Evolutionary conservation across 2,329 filamentous ascomycete species (phyloP).

Genomic region (Eurotiales sp.): DNA sequence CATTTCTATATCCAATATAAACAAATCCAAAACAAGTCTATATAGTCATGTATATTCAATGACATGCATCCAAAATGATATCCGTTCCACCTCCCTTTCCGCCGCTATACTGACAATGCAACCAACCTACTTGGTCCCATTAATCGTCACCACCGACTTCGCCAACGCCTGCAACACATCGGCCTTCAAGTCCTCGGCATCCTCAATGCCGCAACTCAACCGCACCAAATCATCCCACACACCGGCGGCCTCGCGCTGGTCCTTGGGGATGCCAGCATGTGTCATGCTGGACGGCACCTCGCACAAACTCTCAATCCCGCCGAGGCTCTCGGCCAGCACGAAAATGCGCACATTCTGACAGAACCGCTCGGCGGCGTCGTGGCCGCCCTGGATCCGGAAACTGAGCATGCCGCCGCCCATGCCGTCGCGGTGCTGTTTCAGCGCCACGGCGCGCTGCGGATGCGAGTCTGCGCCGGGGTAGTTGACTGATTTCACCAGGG

Average conservation of each 20-base stretch:
- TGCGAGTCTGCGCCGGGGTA: slow-evolving; percentile 90
- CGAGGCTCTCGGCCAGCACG: slow-evolving; percentile 86
- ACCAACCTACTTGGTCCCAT: slow-evolving; percentile 35
- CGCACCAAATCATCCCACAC: slow-evolving; percentile 93
- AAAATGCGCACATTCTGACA: slow-evolving; percentile 87
- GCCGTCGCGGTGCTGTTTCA: slow-evolving; percentile 87
- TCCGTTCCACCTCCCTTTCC: too few relatives aligned
- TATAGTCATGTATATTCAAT: too few relatives aligned
- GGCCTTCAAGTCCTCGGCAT: slow-evolving; percentile 73
- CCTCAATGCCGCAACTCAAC: slow-evolving; percentile 91
- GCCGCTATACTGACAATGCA: too few relatives aligned
- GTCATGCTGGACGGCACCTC: slow-evolving; percentile 97
- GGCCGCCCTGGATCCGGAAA: slow-evolving; percentile 87
- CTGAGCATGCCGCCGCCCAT: slow-evolving; percentile 97
- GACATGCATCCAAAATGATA: too few relatives aligned
- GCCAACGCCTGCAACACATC: slow-evolving; percentile 83
- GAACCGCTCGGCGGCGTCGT: slow-evolving; percentile 83
- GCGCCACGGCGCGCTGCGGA: slow-evolving; percentile 76
- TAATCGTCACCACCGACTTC: slow-evolving; percentile 55
- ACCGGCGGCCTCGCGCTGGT: slow-evolving; percentile 85
- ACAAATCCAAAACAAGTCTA: too few relatives aligned
- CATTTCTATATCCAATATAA: too few relatives aligned
- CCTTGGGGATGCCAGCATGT: slow-evolving; percentile 87
- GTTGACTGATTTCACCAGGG: slow-evolving; percentile 84
- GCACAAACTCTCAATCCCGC: slow-evolving; percentile 85